phyloP scores from a whole-genome alignment of 2,329 filamentous ascomycete genomes.

The Dryadomyces quercus-mongolicae region DNA sequence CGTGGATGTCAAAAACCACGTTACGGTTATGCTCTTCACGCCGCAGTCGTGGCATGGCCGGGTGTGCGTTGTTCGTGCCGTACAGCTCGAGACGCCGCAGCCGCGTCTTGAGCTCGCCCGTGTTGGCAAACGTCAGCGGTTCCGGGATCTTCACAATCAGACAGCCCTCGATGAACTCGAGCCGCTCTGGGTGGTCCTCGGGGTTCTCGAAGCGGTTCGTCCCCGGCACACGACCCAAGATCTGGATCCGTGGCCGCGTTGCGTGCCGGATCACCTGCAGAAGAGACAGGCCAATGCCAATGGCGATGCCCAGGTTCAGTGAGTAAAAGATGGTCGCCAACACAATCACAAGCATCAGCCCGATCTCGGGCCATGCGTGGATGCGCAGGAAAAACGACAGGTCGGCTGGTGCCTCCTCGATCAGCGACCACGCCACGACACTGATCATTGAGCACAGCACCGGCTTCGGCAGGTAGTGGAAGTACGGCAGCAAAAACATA shows the following conservation, averaged over 20 bases:
- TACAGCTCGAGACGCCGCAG: constrained; percentile 78
- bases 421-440: constrained; percentile 85
- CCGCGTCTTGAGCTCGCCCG: constrained; percentile 76
- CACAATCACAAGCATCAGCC: constrained; percentile 84
- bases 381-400: constrained; percentile 81
- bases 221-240: constrained; percentile 77
- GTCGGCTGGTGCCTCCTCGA: constrained; percentile 92
- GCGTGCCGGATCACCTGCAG: constrained; percentile 82
- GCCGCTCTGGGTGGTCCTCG: constrained; percentile 54
- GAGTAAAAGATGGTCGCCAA: constrained; percentile 90
- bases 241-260: constrained; percentile 89
- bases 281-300: constrained; percentile 83
- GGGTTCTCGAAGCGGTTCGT: constrained; percentile 81
- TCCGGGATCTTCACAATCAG: constrained; percentile 97
- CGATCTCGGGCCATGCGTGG: constrained; percentile 72
- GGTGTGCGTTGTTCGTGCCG: constrained; percentile 74
- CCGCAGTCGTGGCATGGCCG: constrained; percentile 70
- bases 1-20: constrained; percentile 93
- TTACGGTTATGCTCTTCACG: constrained; percentile 75
- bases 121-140: constrained; percentile 93
- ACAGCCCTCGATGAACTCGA: constrained; percentile 86
- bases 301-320: constrained; percentile 81
- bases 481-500: constrained; percentile 73
- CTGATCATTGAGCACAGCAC: constrained; percentile 90
- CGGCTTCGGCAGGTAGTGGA: constrained; percentile 95